Percentiles rank a stretch among this genome's conserved stretches.
Conservation (phyloP, 768 basidiomycete genomes). For the Symmetrospora coprosmae region DNA sequence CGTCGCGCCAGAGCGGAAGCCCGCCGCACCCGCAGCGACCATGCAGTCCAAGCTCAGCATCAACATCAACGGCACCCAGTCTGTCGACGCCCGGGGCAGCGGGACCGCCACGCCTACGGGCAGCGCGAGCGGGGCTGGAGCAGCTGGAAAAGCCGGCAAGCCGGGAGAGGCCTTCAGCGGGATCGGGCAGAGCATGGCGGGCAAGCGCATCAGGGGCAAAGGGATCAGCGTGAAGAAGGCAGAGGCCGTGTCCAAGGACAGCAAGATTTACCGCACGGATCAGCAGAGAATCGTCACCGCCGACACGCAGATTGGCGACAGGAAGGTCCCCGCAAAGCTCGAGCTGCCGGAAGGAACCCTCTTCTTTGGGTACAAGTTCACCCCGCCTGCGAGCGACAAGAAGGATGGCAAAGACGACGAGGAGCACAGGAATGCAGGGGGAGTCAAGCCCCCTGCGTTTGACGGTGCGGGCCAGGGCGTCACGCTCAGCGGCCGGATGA, state of each 20-base stretch:
- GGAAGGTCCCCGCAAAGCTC: slow-evolving; percentile 73
- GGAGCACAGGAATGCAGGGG: slow-evolving; percentile 38
- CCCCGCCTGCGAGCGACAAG: slow-evolving; percentile 41
- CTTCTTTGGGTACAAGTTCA: slow-evolving; percentile 86
- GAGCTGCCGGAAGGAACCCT: slow-evolving; percentile 83
- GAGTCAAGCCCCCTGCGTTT: slow-evolving; percentile 24
- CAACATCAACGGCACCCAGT: slow-evolving; percentile 42
- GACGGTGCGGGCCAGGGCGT: slow-evolving; percentile 32
- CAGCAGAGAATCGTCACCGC: slow-evolving; percentile 72
- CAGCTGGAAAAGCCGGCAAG: background rate
- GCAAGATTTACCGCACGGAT: slow-evolving; percentile 79
- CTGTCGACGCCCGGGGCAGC: background rate
- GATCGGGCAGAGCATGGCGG: slow-evolving; percentile 74
- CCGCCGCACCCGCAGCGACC: slow-evolving; percentile 59
- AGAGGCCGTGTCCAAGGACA: slow-evolving; percentile 61
- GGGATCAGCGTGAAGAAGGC: slow-evolving; percentile 71
- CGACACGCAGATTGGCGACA: slow-evolving; percentile 55
- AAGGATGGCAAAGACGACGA: slow-evolving; percentile 19
- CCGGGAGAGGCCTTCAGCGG: slow-evolving; percentile 77
- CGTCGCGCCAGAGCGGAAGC: slow-evolving; percentile 66
- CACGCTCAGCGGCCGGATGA: slow-evolving; percentile 18
- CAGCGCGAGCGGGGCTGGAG: background rate
- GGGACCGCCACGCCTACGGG: slow-evolving; percentile 7
- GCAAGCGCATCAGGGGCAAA: slow-evolving; percentile 87
- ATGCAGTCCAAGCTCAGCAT: slow-evolving; percentile 98